Conservation (phyloP, 1,284 basidiomycete genomes). For the Leucoagaricus sp. region DNA sequence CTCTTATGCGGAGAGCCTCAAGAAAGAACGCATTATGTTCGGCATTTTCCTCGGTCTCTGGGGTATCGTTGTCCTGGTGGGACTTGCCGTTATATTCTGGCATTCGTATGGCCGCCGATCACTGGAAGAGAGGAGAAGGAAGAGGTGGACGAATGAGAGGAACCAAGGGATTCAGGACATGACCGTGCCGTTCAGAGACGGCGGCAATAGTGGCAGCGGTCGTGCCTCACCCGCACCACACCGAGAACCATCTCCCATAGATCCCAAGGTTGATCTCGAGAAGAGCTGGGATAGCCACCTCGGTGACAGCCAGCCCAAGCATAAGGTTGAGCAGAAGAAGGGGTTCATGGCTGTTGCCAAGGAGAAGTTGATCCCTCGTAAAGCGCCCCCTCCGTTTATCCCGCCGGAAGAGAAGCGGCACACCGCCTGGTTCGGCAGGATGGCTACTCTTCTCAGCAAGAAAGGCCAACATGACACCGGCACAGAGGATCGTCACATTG, state of each 20-base stretch:
- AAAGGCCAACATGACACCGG: slow-evolving; percentile 26
- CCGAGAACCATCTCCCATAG: slow-evolving; percentile 32
- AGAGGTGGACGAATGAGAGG: slow-evolving; percentile 54
- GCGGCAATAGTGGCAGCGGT: slow-evolving; percentile 29
- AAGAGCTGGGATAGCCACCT: slow-evolving; percentile 58
- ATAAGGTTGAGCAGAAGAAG: neutral
- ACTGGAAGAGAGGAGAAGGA: slow-evolving; percentile 47
- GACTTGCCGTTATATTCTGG: slow-evolving; percentile 29
- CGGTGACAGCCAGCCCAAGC: neutral
- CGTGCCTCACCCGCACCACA: slow-evolving; percentile 29
- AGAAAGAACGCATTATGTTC: slow-evolving; percentile 83
- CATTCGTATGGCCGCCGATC: slow-evolving; percentile 49
- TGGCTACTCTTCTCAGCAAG: slow-evolving; percentile 28
- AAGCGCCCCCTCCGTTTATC: slow-evolving; percentile 16
- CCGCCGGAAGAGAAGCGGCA: slow-evolving; percentile 23
- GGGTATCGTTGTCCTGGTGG: slow-evolving; percentile 77
- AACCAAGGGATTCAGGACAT: slow-evolving; percentile 42
- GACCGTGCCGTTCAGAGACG: slow-evolving; percentile 43
- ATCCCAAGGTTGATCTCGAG: slow-evolving; percentile 97
- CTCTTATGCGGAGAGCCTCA: slow-evolving; percentile 71
- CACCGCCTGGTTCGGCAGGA: slow-evolving; percentile 33
- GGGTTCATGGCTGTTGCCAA: slow-evolving; percentile 19
- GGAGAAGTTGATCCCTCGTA: slow-evolving; percentile 16
- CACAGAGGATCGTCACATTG: slow-evolving; percentile 7
- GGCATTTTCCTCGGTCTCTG: slow-evolving; percentile 80